Percentiles rank a stretch among this genome's conserved stretches.
phyloP scores from a whole-genome alignment of 2,329 filamentous ascomycete genomes.

The Spiromastix sp. region DNA sequence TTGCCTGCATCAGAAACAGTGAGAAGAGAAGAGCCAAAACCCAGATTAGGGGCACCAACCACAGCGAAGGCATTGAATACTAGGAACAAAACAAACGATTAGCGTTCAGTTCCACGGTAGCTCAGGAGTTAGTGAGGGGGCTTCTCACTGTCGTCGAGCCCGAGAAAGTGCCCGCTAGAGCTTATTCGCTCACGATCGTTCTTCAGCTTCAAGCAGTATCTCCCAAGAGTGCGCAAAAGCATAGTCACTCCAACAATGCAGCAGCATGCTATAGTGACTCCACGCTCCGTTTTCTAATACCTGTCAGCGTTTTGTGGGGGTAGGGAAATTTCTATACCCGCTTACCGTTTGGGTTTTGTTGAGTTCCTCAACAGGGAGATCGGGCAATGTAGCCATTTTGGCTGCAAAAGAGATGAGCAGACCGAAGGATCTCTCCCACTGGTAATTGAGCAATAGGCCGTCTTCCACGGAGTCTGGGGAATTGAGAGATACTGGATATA shows the following conservation, averaged over 20 bases:
- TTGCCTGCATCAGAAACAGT: neutral
- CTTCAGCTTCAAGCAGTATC: constrained; percentile 5
- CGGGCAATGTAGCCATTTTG: neutral
- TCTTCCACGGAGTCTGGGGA: too few species aligned
- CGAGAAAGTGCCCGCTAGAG: constrained; percentile 1
- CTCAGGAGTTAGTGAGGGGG: too few species aligned
- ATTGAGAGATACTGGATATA: too few species aligned
- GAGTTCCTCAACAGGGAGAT: neutral
- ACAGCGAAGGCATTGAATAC: constrained; percentile 1
- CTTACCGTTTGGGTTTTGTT: constrained; percentile 1
- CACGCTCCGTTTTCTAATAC: constrained; percentile 1
- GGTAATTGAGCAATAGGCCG: too few species aligned
- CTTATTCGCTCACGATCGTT: constrained; percentile 2
- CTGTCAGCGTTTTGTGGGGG: neutral
- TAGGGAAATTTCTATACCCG: neutral
- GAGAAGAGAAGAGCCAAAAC: too few species aligned
- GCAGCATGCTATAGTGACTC: constrained; percentile 2
- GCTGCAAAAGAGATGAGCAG: too few species aligned
- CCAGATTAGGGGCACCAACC: too few species aligned
- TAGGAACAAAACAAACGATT: neutral
- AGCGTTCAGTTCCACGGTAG: too few species aligned
- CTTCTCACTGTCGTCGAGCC: constrained; percentile 3
- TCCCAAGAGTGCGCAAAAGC: constrained; percentile 3
- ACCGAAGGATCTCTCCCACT: too few species aligned
- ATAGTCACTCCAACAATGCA: constrained; percentile 1